Evolutionary conservation across 371 early-diverging fungal species (phyloP).

Genomic region (Apophysomyces variabilis): DNA sequence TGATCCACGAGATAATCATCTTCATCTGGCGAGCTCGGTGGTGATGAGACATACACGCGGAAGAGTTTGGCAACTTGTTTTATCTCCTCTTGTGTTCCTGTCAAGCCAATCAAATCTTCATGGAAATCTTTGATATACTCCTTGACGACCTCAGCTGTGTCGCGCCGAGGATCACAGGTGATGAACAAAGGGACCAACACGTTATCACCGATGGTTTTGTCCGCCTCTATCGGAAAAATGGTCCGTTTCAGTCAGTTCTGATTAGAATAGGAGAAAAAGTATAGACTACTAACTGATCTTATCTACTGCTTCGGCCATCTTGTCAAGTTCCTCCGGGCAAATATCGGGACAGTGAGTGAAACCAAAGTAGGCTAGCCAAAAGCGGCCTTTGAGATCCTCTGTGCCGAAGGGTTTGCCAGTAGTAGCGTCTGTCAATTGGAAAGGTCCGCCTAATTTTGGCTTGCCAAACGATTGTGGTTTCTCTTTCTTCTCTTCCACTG

Average conservation of each 20-base stretch:
- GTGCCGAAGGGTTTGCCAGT: conserved; percentile 38
- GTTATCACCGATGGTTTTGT: conserved; percentile 60
- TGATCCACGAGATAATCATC: conserved; percentile 98
- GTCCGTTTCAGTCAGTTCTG: too few relatives aligned
- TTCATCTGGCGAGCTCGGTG: conserved; percentile 84
- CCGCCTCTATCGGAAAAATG: conserved; percentile 19
- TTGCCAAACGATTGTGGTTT: conserved; percentile 64
- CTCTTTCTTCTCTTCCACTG: conserved; percentile 30
- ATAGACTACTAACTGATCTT: conserved; percentile 59
- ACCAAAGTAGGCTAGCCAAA: conserved; percentile 94
- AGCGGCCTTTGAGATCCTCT: conserved; percentile 73
- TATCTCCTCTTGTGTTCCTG: conserved; percentile 86
- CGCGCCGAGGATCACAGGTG: conserved; percentile 96
- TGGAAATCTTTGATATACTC: conserved; percentile 96
- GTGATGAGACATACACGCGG: conserved; percentile 89
- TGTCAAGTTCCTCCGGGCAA: conserved; percentile 98
- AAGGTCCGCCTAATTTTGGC: conserved; percentile 94
- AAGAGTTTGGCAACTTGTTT: conserved; percentile 86
- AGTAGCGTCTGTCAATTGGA: conserved; percentile 81
- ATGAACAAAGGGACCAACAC: conserved; percentile 91
- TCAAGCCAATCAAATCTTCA: conserved; percentile 88
- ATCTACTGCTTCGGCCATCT: conserved; percentile 92
- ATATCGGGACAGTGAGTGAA: conserved; percentile 99
- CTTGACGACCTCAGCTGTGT: conserved; percentile 78
- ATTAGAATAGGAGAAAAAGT: too few relatives aligned